Conservation (phyloP, 495 filamentous ascomycete genomes). For the Pyrenula aspistea region DNA sequence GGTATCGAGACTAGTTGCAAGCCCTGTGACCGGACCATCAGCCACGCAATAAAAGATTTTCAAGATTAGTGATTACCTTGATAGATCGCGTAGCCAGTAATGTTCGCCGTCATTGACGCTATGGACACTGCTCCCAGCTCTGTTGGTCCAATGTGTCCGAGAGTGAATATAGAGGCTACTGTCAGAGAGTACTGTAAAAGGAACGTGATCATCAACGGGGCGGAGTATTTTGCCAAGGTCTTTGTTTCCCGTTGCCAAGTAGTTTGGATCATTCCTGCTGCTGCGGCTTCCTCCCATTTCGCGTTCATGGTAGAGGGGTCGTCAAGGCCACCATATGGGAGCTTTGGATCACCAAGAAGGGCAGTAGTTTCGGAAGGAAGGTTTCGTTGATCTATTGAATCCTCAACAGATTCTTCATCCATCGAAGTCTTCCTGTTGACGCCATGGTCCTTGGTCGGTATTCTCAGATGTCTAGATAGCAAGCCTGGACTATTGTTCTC, state of each 20-base stretch:
- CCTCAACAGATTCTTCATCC: background rate
- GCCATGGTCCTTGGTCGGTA: constrained; percentile 3
- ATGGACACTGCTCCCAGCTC: constrained; percentile 54
- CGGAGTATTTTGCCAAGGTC: constrained; percentile 50
- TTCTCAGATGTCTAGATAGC: constrained; percentile 3
- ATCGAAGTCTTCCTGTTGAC: constrained; percentile 2
- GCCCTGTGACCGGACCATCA: constrained; percentile 2
- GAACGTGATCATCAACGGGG: constrained; percentile 58
- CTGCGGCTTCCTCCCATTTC: constrained; percentile 74
- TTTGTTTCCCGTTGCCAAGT: constrained; percentile 75
- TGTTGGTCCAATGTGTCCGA: constrained; percentile 52
- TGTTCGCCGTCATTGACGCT: constrained; percentile 59
- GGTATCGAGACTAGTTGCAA: constrained; percentile 64
- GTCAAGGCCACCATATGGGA: constrained; percentile 23
- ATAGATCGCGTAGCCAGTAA: constrained; percentile 61
- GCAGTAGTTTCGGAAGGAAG: constrained; percentile 36
- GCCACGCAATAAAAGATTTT: background rate
- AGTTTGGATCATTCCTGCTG: constrained; percentile 60
- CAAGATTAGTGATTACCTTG: too few species aligned
- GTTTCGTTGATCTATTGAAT: background rate
- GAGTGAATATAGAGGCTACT: constrained; percentile 56
- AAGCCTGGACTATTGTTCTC: constrained; percentile 6
- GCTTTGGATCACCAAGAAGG: constrained; percentile 25
- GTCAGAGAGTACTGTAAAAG: constrained; percentile 65
- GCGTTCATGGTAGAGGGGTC: constrained; percentile 19